Conservation (phyloP, 192 early-diverging fungal species). For the Coemansia sp. region DNA sequence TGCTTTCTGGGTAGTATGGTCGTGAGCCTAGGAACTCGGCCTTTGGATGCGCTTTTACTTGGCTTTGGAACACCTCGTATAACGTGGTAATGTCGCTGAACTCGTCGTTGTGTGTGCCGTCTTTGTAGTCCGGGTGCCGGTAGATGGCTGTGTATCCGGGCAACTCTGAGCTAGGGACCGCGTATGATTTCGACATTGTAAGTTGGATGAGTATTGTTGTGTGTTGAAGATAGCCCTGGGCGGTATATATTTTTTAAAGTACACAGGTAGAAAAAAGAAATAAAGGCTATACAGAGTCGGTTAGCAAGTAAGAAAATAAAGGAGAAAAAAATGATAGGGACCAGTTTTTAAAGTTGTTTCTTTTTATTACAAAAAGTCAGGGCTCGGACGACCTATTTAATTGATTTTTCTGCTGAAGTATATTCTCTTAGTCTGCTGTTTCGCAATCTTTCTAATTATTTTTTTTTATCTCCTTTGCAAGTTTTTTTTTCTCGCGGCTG, state of each 20-base stretch:
- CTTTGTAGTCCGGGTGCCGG: slow-evolving; percentile 1
- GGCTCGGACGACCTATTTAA: not conserved
- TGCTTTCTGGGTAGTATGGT: not conserved
- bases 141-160: slow-evolving; percentile 3
- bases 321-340: too few relatives aligned
- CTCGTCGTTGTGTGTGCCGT: slow-evolving; percentile 6
- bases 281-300: not conserved
- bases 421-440: not conserved
- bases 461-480: not conserved
- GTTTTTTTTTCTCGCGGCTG: too few relatives aligned
- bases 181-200: not conserved
- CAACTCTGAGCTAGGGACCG: slow-evolving; percentile 1
- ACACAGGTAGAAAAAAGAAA: not conserved
- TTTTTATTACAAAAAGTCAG: too few relatives aligned
- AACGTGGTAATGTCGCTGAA: not conserved
- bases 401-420: not conserved
- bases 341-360: too few relatives aligned
- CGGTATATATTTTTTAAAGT: too few relatives aligned
- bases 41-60: not conserved
- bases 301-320: too few relatives aligned
- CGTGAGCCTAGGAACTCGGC: slow-evolving; percentile 1
- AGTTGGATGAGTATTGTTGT: not conserved
- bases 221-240: not conserved
- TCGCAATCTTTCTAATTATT: not conserved
- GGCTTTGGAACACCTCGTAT: slow-evolving; percentile 7